phyloP scores from a whole-genome alignment of 345 rosid genomes.

The Gossypium anomalum region DNA sequence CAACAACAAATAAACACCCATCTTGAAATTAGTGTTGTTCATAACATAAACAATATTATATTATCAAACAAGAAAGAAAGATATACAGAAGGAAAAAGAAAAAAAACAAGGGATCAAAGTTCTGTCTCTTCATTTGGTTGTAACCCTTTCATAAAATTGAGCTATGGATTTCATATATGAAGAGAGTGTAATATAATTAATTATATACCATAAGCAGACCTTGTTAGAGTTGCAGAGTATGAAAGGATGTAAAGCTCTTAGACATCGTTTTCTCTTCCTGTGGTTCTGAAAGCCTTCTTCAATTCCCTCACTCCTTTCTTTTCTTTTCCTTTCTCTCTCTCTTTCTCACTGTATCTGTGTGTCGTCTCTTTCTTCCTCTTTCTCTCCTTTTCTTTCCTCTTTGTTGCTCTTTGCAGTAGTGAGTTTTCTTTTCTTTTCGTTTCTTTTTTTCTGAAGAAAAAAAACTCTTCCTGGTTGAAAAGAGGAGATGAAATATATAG shows the following conservation, averaged over 20 bases:
- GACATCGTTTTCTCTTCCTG: conserved; percentile 55
- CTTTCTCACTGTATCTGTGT: conserved; percentile 2
- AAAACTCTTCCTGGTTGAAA: conserved; percentile 7
- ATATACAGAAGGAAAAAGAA: background rate
- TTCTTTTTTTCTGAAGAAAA: conserved; percentile 16
- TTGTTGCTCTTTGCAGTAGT: conserved; percentile 28
- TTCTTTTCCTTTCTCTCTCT: background rate
- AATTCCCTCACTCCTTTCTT: conserved; percentile 12
- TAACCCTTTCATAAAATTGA: conserved; percentile 16
- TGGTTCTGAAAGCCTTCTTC: conserved; percentile 40
- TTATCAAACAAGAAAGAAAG: background rate
- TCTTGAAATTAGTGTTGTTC: background rate
- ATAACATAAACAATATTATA: conserved; percentile 4
- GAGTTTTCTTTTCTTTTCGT: conserved; percentile 12
- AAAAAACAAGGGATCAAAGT: conserved; percentile 7
- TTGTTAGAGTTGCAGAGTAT: conserved; percentile 49
- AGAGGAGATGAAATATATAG: conserved; percentile 7
- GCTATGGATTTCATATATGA: conserved; percentile 16
- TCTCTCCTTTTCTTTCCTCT: conserved; percentile 39
- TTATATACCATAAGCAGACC: conserved; percentile 18
- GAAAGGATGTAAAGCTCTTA: conserved; percentile 46
- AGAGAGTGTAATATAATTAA: background rate
- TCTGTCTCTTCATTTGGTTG: background rate
- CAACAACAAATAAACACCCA: conserved; percentile 21
- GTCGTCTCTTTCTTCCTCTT: conserved; percentile 37